These are phyloP conservation scores for Calocybe cyanea DNA, from an alignment of 768 basidiomycete genomes.

Conservation along the genomic window DNA sequence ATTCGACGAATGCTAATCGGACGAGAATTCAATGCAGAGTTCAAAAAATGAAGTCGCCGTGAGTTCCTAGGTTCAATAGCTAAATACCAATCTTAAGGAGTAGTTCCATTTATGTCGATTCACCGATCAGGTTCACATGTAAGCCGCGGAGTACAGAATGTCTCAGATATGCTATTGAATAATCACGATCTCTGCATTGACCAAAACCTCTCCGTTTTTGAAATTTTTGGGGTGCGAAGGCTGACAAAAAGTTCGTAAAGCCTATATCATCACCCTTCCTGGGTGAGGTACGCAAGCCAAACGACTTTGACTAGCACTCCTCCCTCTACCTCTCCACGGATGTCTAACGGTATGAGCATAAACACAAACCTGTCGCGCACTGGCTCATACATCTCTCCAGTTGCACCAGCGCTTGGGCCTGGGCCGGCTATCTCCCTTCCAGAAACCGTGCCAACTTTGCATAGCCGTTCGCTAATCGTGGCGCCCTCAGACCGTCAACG, in stretches of 20 bases:
- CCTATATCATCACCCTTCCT: constrained; percentile 6
- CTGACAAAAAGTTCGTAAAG: constrained; percentile 16
- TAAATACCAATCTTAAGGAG: constrained; percentile 12
- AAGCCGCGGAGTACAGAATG: constrained; percentile 20
- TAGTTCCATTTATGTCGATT: constrained; percentile 16
- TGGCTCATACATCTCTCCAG: background rate
- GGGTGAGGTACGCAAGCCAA: constrained; percentile 5
- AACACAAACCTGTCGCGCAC: no score
- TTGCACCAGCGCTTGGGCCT: background rate
- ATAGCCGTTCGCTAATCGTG: constrained; percentile 8
- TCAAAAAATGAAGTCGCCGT: constrained; percentile 20
- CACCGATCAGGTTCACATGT: constrained; percentile 9
- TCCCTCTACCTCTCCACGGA: constrained; percentile 4
- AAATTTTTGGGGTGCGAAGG: constrained; percentile 21
- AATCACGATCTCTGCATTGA: constrained; percentile 7
- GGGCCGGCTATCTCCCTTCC: constrained; percentile 3
- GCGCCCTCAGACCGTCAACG: constrained; percentile 32
- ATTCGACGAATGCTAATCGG: constrained; percentile 93
- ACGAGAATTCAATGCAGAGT: constrained; percentile 82
- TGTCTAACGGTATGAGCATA: background rate
- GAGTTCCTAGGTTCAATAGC: constrained; percentile 7
- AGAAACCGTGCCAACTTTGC: constrained; percentile 14
- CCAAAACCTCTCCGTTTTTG: constrained; percentile 16
- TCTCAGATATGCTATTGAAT: constrained; percentile 19
- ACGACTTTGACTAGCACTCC: constrained; percentile 14